A percentile compares a stretch with the other conserved stretches of the same genome.
Conservation (phyloP, 2,329 filamentous ascomycete genomes). For the Neonectria magnoliae region DNA sequence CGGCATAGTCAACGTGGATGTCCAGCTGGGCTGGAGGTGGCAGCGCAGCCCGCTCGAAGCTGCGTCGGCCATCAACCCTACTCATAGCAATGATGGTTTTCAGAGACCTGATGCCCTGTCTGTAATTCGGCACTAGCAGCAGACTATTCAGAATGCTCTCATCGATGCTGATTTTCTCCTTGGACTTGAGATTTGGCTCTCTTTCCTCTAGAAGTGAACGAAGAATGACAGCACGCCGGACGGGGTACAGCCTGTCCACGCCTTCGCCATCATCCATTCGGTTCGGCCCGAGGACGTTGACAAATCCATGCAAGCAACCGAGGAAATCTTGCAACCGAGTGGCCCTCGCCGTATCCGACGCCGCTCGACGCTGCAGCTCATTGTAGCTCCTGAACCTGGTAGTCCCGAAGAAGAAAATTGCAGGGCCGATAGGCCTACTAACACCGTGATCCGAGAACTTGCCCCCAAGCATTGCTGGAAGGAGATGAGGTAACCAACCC, state of each 20-base stretch:
- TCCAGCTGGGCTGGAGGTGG: slow-evolving; percentile 1
- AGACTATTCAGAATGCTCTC: background rate
- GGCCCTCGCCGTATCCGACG: background rate
- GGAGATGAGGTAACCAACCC: background rate
- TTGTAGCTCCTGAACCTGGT: background rate
- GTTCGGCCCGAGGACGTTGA: slow-evolving; percentile 4
- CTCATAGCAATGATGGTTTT: slow-evolving; percentile 3
- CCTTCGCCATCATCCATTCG: background rate
- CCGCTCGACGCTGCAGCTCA: background rate
- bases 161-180: background rate
- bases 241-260: background rate
- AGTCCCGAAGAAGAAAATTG: background rate
- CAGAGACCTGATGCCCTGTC: slow-evolving; percentile 1
- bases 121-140: background rate
- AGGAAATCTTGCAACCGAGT: background rate
- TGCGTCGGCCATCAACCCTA: slow-evolving; percentile 1
- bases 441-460: background rate
- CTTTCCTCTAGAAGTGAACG: background rate
- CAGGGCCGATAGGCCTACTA: background rate
- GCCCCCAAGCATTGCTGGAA: slow-evolving; percentile 1
- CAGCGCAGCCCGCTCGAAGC: background rate
- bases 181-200: background rate
- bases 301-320: slow-evolving; percentile 2
- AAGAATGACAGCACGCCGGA: slow-evolving; percentile 5
- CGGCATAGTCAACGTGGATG: background rate